Percentiles rank a stretch among this genome's conserved stretches.
Evolutionary conservation across 768 basidiomycete species (phyloP).

Genomic region (Gautieria morchelliformis): DNA sequence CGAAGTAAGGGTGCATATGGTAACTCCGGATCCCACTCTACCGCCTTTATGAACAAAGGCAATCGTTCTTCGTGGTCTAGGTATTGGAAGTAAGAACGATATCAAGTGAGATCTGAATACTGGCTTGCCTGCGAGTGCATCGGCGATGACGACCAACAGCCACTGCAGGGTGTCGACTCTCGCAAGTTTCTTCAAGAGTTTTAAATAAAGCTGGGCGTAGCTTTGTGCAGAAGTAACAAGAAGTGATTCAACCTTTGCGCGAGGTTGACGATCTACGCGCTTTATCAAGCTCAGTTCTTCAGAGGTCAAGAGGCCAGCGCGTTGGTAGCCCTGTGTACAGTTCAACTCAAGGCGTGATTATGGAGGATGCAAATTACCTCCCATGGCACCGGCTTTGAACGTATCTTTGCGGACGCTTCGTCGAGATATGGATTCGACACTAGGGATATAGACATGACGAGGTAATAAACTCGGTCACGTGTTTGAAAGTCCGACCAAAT

Average conservation of each 20-base stretch:
- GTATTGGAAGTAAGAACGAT: not conserved
- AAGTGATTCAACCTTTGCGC: slow-evolving; percentile 62
- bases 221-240: slow-evolving; percentile 73
- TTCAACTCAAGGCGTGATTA: slow-evolving; percentile 11
- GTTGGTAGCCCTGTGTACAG: slow-evolving; percentile 77
- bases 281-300: slow-evolving; percentile 86
- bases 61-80: slow-evolving; percentile 85
- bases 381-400: slow-evolving; percentile 90
- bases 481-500: not conserved
- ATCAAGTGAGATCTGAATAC: not conserved
- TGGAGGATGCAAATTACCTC: slow-evolving; percentile 45
- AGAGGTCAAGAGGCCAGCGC: slow-evolving; percentile 78
- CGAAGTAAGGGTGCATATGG: slow-evolving; percentile 74
- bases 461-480: not conserved
- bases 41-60: slow-evolving; percentile 56
- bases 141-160: slow-evolving; percentile 78
- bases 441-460: slow-evolving; percentile 58
- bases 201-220: slow-evolving; percentile 85
- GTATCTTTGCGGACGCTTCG: slow-evolving; percentile 79
- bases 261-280: slow-evolving; percentile 77
- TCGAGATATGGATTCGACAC: slow-evolving; percentile 80
- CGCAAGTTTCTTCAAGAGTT: slow-evolving; percentile 78
- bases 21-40: slow-evolving; percentile 62
- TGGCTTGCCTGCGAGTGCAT: slow-evolving; percentile 59
- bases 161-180: slow-evolving; percentile 82